These are phyloP conservation scores for Paspalum vaginatum DNA, from an alignment of 176 grass and related monocot species.

Conservation along the genomic window DNA sequence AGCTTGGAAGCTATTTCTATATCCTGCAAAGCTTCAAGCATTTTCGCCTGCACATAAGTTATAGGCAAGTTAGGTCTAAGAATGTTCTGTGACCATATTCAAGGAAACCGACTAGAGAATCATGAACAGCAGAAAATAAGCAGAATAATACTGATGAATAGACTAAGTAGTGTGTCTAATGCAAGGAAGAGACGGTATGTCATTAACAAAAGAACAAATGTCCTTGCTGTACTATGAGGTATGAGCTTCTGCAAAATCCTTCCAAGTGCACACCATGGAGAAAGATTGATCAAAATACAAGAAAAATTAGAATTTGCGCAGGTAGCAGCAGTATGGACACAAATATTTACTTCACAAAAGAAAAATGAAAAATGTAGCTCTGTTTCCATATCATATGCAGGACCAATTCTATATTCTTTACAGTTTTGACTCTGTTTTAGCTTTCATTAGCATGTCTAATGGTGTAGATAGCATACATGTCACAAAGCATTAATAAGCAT, in stretches of 20 bases:
- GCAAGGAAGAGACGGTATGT: conserved; percentile 15
- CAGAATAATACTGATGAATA: conserved; percentile 16
- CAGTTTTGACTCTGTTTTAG: not conserved
- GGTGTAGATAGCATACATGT: not conserved
- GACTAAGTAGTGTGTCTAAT: not conserved
- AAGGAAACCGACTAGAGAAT: conserved; percentile 23
- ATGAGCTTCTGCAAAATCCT: not conserved
- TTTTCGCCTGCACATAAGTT: conserved; percentile 71
- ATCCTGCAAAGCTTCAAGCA: conserved; percentile 95
- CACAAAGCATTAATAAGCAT: not conserved
- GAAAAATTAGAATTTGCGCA: conserved; percentile 15
- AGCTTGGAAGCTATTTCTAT: conserved; percentile 98
- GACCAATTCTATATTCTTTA: not conserved
- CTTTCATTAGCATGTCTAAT: conserved; percentile 2
- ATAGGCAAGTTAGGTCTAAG: conserved; percentile 6
- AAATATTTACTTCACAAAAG: not conserved
- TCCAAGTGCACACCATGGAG: not conserved
- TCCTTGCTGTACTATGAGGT: not conserved
- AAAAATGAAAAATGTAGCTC: not conserved
- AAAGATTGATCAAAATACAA: conserved; percentile 23
- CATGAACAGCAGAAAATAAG: not conserved
- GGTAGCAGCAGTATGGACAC: not conserved
- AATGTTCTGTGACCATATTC: conserved; percentile 27
- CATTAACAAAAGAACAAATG: not conserved
- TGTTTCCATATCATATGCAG: not conserved